Conservation (phyloP, 371 early-diverging fungal species). For the Mucor sp. region DNA sequence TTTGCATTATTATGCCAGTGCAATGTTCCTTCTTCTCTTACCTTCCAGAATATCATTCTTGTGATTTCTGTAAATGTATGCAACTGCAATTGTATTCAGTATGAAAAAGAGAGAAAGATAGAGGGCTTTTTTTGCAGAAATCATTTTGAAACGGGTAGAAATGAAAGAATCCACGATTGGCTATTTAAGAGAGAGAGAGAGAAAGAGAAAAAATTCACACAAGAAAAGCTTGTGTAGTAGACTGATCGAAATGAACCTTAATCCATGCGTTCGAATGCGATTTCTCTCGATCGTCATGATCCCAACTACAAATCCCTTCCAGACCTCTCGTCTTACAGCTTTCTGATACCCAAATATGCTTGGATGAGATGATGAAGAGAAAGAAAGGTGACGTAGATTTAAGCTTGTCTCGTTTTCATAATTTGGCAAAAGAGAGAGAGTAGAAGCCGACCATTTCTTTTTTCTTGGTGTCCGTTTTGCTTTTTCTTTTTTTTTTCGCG, state of each 20-base stretch:
- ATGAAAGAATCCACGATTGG: neutral
- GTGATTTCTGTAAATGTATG: neutral
- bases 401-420: neutral
- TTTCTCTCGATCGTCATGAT: neutral
- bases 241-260: neutral
- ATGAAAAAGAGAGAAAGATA: neutral
- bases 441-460: neutral
- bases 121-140: neutral
- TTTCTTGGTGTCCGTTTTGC: neutral
- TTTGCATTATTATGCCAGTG: neutral
- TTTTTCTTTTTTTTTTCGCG: neutral
- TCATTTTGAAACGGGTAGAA: neutral
- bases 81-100: neutral
- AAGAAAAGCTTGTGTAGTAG: neutral
- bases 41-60: neutral
- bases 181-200: neutral
- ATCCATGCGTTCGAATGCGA: neutral
- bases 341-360: neutral
- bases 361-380: neutral
- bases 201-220: neutral
- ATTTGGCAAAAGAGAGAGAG: neutral
- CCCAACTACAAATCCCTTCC: neutral
- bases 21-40: neutral
- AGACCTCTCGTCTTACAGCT: neutral
- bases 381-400: neutral